A percentile compares a stretch with the other conserved stretches of the same genome.
Conservation (phyloP, 805 yeast species). For the Saturnispora sekii region DNA sequence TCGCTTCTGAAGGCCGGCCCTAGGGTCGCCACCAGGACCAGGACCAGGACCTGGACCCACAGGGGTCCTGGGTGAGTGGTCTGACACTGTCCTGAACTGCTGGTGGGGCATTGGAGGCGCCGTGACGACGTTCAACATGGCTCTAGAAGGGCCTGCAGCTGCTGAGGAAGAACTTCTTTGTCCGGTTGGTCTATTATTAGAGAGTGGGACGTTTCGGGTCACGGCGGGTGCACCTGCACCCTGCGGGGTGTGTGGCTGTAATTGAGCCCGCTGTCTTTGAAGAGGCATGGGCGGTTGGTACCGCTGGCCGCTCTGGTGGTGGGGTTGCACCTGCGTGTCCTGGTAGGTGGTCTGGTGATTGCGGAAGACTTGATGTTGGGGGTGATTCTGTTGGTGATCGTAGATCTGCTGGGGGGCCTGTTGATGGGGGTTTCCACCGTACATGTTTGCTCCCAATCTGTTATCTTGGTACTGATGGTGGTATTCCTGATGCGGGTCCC, state of each 20-base stretch:
- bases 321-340: neutral
- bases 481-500: no score
- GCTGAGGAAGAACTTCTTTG: neutral
- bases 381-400: no score
- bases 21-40: neutral
- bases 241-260: neutral
- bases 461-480: no score
- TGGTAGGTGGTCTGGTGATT: neutral
- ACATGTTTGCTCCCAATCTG: no score
- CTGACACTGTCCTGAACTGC: neutral
- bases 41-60: neutral
- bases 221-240: neutral
- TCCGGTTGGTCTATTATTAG: neutral
- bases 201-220: neutral
- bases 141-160: neutral
- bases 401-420: no score
- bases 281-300: no score
- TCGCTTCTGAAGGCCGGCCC: conserved; percentile 12
- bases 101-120: neutral
- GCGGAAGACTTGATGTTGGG: neutral
- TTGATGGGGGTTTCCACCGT: no score
- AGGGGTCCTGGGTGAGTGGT: neutral
- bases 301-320: no score
- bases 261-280: no score
- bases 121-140: neutral